These are phyloP conservation scores for Russula dissimulans DNA, from an alignment of 768 basidiomycete genomes.

Conservation along the genomic window DNA sequence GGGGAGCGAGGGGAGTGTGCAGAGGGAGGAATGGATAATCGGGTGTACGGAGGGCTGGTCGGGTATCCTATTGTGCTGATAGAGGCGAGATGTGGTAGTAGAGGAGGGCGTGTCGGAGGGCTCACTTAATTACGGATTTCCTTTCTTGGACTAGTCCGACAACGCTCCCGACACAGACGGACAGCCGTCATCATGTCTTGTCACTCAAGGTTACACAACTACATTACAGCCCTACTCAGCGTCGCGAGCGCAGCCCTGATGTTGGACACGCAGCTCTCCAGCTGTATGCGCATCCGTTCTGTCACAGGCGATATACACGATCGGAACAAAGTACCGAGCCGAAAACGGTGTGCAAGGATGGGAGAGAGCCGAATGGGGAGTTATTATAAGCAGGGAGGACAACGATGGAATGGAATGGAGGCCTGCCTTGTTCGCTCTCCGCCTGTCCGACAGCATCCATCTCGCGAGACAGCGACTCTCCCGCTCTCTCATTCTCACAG, in stretches of 20 bases:
- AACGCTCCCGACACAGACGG: too few relatives aligned
- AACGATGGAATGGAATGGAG: neutral
- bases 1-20: neutral
- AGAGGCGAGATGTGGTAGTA: too few relatives aligned
- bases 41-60: too few relatives aligned
- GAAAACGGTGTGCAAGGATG: slow-evolving; percentile 7
- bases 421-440: slow-evolving; percentile 20
- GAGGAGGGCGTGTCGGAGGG: too few relatives aligned
- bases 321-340: neutral
- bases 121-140: too few relatives aligned
- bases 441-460: slow-evolving; percentile 14
- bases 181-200: too few relatives aligned
- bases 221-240: slow-evolving; percentile 10
- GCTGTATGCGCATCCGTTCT: slow-evolving; percentile 14
- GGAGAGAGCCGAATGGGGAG: neutral
- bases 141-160: too few relatives aligned
- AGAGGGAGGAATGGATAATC: too few relatives aligned
- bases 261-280: slow-evolving; percentile 15
- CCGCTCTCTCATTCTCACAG: slow-evolving; percentile 14
- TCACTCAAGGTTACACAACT: neutral
- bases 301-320: neutral
- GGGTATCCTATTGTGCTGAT: too few relatives aligned
- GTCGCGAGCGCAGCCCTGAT: slow-evolving; percentile 9
- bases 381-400: neutral
- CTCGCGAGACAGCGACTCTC: slow-evolving; percentile 12